Evolutionary conservation across 805 yeast species (phyloP), one percentile per base, ranked within the genome.

Genomic region (Lachancea meyersii): DNA sequence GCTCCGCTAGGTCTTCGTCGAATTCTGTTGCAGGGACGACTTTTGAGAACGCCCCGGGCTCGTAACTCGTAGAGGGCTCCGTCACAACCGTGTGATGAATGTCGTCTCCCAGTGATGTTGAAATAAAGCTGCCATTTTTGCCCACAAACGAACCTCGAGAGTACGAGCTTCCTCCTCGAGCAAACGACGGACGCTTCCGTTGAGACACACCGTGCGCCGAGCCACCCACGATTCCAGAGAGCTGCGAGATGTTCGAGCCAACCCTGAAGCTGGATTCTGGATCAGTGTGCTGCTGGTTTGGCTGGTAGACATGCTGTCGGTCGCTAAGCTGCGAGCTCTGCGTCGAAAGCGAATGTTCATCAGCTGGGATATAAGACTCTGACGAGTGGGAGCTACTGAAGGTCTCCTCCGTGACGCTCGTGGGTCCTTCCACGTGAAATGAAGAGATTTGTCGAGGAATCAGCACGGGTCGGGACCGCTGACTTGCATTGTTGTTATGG

Each of bases 321-420:
- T 24, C 27, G 11, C 9, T 13, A 17, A 11, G 30, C 13, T 23
- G 22, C 14, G 22, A 14, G n/a, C 22, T 16, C 7, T 35, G 40
- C 8, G 17, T 19, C 16, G 41, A 20, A 2, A 31, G 20, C 5
- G 41, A 30, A 11, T 38, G 24, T 13, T 36, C 44, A 10, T 36
- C 41, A 16, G 27, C n/a, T 5, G 34, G 32, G 5, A 30, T 18
- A 21, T 26, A 31, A 2, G 44, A 35, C 27, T 41, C 40, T 17
- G 54, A 51, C 14, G 54, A 51, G 24, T 46, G 53, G 17, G 54
- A 51, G 38, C 54, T 51, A 30, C 52, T 47, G 33, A 51, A 47
- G 16, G 48, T 44, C 28, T 51, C 53, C 38, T 51, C 54, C 13
- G 50, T 47, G 5, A 42, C 38, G 20, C 45, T 42, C 3, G 45